Base-by-base conservation (phyloP, 257 asterid genomes). In the Asclepias syriaca region DNA sequence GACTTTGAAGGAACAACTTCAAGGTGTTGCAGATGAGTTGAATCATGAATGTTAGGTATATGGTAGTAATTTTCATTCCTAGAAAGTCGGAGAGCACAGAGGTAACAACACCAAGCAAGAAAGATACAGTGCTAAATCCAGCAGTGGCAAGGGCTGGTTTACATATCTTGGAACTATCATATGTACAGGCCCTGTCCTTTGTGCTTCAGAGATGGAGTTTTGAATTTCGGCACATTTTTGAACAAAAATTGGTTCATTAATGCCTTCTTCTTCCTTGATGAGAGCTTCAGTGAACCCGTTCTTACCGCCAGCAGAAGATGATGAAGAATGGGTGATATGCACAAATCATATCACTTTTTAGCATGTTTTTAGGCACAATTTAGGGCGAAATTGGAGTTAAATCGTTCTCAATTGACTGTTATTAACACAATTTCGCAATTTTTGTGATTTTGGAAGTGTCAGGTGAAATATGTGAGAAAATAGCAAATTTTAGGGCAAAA, bases 131-230 rank as follows among this genome's bases (percentile, higher is more conserved):
- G 70, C 95, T 88, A 49, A 88, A 88, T 66, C 66, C 74, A 46
- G 95, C 95, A 70, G 91, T 88, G 56, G 95, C 92, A 34, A 88
- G 90, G 51, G 95, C 95, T 0, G 95, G 90, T 81, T 86, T 88
- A 83, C 95, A 88, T 75, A 70, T 24, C 70, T 76, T 86, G 73
- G 81, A 65, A 68, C 59, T 70, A 76, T 86, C 88, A 51, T 82
- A 88, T 16, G 92, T 83, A 74, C 95, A 88, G 56, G 87, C 69
- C 65, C 76, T 85, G 64, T 64, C 64, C 60, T 75, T 79, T 5
- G 92, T 86, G 80, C 92, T 79, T 82, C 86, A 27, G 86, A 74
- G 51, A 82, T 82, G 50, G 86, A 84, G 79, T 2, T 77, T 75
- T 82, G 86, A 64, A 82, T 82, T n/a, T 82, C 86, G 34, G 86